phyloP scores from a whole-genome alignment of 805 yeast genomes.

The Yarrowia porcina region DNA sequence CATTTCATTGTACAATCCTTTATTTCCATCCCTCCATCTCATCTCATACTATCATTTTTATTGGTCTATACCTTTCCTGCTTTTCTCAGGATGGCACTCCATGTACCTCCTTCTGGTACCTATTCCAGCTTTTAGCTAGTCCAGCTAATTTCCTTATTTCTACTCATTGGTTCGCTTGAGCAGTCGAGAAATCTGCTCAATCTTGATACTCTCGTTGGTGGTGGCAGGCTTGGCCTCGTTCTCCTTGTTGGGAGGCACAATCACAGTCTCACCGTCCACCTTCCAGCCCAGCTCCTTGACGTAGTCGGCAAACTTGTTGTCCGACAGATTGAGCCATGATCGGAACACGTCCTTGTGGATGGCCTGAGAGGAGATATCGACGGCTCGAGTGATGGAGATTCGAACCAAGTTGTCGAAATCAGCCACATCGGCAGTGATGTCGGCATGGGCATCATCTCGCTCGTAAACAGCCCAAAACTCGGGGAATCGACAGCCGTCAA shows the following conservation, averaged over 20 bases:
- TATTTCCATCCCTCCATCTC: no score
- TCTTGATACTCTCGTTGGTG: slow-evolving; percentile 33
- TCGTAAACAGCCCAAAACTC: slow-evolving; percentile 38
- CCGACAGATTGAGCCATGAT: slow-evolving; percentile 36
- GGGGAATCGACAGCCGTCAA: slow-evolving; percentile 36
- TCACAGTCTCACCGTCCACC: slow-evolving; percentile 32
- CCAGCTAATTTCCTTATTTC: no score
- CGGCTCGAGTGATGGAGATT: slow-evolving; percentile 35
- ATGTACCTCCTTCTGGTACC: no score
- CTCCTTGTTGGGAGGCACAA: slow-evolving; percentile 34
- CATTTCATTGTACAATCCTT: not conserved
- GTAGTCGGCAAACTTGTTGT: slow-evolving; percentile 34
- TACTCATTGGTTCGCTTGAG: slow-evolving; percentile 37
- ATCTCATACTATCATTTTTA: no score
- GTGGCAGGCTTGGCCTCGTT: slow-evolving; percentile 36
- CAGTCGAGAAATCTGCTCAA: slow-evolving; percentile 37
- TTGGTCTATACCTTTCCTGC: not conserved
- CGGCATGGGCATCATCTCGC: slow-evolving; percentile 37
- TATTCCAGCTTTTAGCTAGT: no score
- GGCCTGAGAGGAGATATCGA: slow-evolving; percentile 34
- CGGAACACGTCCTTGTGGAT: slow-evolving; percentile 34
- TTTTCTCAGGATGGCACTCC: no score
- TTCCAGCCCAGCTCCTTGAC: slow-evolving; percentile 35
- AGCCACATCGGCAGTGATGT: slow-evolving; percentile 37
- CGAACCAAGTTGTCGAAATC: slow-evolving; percentile 39